phyloP scores from a whole-genome alignment of 2,329 filamentous ascomycete species.

The Chrysosporium keratinophilum region DNA sequence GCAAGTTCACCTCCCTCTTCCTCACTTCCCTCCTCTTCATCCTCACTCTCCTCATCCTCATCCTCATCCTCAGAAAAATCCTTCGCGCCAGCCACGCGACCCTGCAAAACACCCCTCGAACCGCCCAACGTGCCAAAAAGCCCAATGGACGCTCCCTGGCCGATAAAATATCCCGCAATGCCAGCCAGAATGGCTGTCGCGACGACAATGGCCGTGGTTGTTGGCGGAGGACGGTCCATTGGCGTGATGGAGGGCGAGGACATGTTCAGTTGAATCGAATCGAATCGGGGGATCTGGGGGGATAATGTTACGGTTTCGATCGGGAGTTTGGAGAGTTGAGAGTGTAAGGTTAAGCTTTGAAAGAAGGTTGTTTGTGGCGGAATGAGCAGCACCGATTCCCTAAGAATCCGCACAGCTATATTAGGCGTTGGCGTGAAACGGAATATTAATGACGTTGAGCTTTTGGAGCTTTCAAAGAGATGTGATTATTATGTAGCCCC shows the following conservation, averaged over 20 bases:
- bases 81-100: conserved; percentile 27
- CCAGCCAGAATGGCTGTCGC: conserved; percentile 65
- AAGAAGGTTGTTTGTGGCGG: neutral
- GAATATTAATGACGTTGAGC: neutral
- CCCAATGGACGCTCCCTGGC: conserved; percentile 57
- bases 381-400: too few relatives aligned
- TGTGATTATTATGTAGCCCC: too few relatives aligned
- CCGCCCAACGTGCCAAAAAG: conserved; percentile 53
- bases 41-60: conserved; percentile 22
- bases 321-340: neutral
- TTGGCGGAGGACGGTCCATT: conserved; percentile 38
- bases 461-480: neutral
- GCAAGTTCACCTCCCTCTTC: conserved; percentile 44
- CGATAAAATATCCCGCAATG: conserved; percentile 64
- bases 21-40: conserved; percentile 55
- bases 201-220: conserved; percentile 52
- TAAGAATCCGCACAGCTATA: too few relatives aligned
- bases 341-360: neutral
- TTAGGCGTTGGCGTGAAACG: neutral
- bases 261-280: conserved; percentile 4
- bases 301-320: too few relatives aligned
- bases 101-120: conserved; percentile 26
- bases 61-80: conserved; percentile 25
- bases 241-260: conserved; percentile 1
- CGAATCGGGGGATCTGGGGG: neutral